A percentile compares a stretch with the other conserved stretches of the same genome.
These are phyloP conservation scores for Toxoplasma gondii DNA, from an alignment of 169 alveolate genomes.

Conservation along the genomic window DNA sequence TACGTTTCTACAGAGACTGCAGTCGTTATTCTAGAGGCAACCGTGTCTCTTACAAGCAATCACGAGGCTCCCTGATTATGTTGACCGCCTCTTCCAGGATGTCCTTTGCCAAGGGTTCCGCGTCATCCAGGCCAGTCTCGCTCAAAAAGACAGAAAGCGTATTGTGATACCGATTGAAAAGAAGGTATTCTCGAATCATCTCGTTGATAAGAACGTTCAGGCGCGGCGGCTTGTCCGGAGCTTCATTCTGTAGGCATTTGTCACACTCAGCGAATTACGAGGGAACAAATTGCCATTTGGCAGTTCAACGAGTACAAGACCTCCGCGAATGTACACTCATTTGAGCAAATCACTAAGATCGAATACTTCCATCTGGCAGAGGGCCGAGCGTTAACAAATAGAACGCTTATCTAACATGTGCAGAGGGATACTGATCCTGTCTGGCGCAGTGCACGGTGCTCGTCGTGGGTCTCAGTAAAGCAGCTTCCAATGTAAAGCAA, in stretches of 20 bases:
- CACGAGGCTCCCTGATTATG: background rate
- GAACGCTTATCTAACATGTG: too few species aligned
- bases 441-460: too few species aligned
- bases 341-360: background rate
- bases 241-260: conserved; percentile 2
- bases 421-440: too few species aligned
- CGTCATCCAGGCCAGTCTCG: conserved; percentile 22
- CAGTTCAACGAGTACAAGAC: background rate
- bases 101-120: conserved; percentile 23
- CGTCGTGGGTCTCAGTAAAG: too few species aligned
- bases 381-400: background rate
- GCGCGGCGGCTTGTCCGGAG: background rate
- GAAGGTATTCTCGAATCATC: conserved; percentile 37
- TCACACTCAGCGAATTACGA: background rate
- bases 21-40: background rate
- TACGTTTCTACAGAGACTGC: too few species aligned
- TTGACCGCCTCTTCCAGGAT: background rate
- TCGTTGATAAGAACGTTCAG: conserved; percentile 19
- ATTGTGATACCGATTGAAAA: conserved; percentile 37
- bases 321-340: background rate
- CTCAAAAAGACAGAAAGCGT: conserved; percentile 47
- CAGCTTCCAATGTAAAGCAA: too few species aligned
- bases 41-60: background rate
- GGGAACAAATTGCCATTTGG: background rate
- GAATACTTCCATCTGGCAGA: background rate